Base-by-base conservation (phyloP, 495 filamentous ascomycete species). In the Aspergillus funiculosus region DNA sequence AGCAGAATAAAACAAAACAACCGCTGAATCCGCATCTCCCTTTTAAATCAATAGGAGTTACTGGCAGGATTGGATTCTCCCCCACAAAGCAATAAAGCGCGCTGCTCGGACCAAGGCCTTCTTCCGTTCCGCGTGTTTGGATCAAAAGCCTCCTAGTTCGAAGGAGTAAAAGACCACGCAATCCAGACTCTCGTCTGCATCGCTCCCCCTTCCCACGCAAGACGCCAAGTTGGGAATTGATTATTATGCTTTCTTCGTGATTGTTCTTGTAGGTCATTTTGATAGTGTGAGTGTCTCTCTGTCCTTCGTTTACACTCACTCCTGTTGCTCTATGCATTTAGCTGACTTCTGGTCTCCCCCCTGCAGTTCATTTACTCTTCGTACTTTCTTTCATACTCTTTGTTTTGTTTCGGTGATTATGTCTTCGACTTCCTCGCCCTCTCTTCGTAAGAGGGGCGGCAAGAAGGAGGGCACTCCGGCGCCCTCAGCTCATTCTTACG, bases 391-490 rank as follows among this genome's bases (percentile, higher is more conserved):
- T 63, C 59, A 46, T 59, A 63, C 60, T 51, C 37, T 17, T 43
- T 52, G 47, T 39, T 30, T 48, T 45, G 28, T 39, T 50, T 48
- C 41, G 18, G 18, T 53, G 43, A 67, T 29, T 46, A 68, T 69
- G 68, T 63, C 65, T 43, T 62, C 64, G n/a, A n/a, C n/a, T 17
- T 54, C 71, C 57, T 59, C 67, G 32, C 48, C 73, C 48, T 64
- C 67, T 62, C 66, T 77, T 42, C 71, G 74, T 21, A 75, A 76
- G 62, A 73, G 74, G 59, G 70, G 63, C 43, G 71, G 69, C 43
- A 70, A 71, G 50, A 73, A 68, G 58, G 67, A 72, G 46, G 52
- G 46, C 20, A 51, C 56, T 49, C 48, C 59, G 13, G 53, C 62
- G 24, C 57, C 62, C 10, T 58, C 58, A 3, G 60, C 66, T 39